Conservation (phyloP, 2,329 filamentous ascomycete species). For the Diaporthe amygdali region DNA sequence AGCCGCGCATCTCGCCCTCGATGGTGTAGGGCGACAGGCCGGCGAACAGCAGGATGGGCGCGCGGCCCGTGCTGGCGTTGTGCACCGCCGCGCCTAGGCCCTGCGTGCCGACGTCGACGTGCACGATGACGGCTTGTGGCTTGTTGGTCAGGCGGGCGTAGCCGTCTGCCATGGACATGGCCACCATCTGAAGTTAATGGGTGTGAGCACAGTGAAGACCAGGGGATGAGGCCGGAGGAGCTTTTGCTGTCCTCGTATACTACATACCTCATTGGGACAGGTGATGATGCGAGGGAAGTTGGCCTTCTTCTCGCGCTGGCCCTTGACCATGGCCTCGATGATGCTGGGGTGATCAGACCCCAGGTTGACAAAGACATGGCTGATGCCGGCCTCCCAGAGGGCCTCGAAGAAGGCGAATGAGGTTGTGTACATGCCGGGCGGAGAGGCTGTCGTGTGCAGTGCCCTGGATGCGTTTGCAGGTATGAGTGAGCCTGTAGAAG, state of each 20-base stretch:
- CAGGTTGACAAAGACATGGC: constrained; percentile 65
- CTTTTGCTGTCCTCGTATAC: no score
- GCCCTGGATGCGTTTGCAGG: background rate
- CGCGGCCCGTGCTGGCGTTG: constrained; percentile 71
- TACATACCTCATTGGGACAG: constrained; percentile 71
- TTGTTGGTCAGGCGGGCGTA: constrained; percentile 71
- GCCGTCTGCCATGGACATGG: constrained; percentile 77
- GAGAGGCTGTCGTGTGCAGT: constrained; percentile 10
- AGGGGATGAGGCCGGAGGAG: background rate
- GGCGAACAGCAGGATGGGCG: constrained; percentile 60
- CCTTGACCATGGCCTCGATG: constrained; percentile 77
- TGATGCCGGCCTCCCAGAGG: constrained; percentile 71
- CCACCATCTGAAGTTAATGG: constrained; percentile 64
- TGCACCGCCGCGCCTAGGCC: constrained; percentile 74
- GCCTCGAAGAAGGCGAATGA: constrained; percentile 86
- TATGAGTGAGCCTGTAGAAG: no score
- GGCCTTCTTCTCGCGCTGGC: constrained; percentile 65
- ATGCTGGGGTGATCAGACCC: constrained; percentile 71
- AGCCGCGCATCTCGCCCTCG: constrained; percentile 47
- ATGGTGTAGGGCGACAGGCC: constrained; percentile 48
- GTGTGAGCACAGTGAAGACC: background rate
- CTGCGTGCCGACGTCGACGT: constrained; percentile 78
- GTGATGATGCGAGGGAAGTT: constrained; percentile 72
- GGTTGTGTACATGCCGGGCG: constrained; percentile 66
- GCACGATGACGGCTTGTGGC: constrained; percentile 74